Base-by-base conservation (phyloP, 805 yeast genomes). In the Scheffersomyces spartinae region DNA sequence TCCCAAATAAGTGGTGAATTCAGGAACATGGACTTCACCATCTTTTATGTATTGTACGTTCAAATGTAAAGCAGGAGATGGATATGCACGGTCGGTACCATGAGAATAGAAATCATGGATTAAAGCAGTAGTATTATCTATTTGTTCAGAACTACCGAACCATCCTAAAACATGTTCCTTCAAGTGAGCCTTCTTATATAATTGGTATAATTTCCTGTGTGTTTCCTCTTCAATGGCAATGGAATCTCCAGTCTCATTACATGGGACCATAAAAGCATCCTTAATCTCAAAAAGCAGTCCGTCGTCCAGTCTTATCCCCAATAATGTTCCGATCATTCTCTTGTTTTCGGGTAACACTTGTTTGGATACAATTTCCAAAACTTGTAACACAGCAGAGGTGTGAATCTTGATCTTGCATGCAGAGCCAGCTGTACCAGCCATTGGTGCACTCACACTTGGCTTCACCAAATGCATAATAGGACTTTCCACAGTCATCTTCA, bases 291-390 rank as follows among this genome's bases (percentile, higher is more conserved):
- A 64, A 40, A 69, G 78, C 10, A 70, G 56, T 9, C 93, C 93
- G 47, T 83, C 94, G 33, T 83, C 94, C 14, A 86, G 76, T 49
- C 94, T 68, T 24, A 67, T 54, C 17, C 95, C 95, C 24, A 84
- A 60, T 32, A 84, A 64, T 9, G 94, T 80, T 33, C 95, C 95
- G 39, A 84, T 74, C 33, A 78, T 71, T 49, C 91, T 68, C 36
- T 61, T 56, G 35, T 67, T 45, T 23, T 38, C 34, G 21, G 50
- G 45, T 29, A 57, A 49, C 19, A 47, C 49, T 40, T 69, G 47
- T 60, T 61, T 50, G 56, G 71, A 71, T 52, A 53, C 80, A 34
- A 81, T 74, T 47, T 83, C 91, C 34, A 84, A 63, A 31, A 84
- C 67, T 49, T 76, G 80, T 54, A 84, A 69, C 26, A 79, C 60